These are phyloP conservation scores for Colletotrichum sojae DNA, from an alignment of 2,329 filamentous ascomycete species.

Conservation along the genomic window DNA sequence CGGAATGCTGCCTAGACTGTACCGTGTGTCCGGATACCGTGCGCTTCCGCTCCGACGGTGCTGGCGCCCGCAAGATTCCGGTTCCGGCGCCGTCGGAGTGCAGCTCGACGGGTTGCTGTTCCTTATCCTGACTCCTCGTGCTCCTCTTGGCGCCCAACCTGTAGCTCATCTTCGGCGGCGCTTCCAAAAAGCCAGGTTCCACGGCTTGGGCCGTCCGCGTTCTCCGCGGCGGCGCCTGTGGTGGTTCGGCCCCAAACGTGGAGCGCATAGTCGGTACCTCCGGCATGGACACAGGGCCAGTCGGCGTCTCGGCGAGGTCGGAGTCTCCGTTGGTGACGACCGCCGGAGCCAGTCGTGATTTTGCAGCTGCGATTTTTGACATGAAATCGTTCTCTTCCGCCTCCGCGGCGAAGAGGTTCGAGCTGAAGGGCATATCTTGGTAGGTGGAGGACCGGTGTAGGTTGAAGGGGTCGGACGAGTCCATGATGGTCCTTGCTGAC, in stretches of 20 bases:
- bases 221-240: conserved; percentile 67
- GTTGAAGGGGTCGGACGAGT: conserved; percentile 67
- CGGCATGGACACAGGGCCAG: conserved; percentile 59
- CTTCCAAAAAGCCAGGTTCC: conserved; percentile 68
- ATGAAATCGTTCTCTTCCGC: conserved; percentile 68
- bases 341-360: conserved; percentile 59
- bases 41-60: conserved; percentile 81
- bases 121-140: conserved; percentile 54
- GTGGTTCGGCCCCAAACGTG: conserved; percentile 57
- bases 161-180: conserved; percentile 76
- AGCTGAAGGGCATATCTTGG: conserved; percentile 56
- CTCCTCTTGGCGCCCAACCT: conserved; percentile 62
- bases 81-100: conserved; percentile 57
- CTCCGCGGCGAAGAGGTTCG: conserved; percentile 58
- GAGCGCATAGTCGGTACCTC: conserved; percentile 53
- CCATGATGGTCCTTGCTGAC: conserved; percentile 53
- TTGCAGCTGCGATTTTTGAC: conserved; percentile 68
- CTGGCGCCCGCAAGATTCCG: conserved; percentile 53
- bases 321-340: conserved; percentile 55
- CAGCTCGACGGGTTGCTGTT: conserved; percentile 52
- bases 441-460: conserved; percentile 57
- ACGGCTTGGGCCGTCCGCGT: conserved; percentile 67
- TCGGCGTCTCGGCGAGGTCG: conserved; percentile 76
- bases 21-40: conserved; percentile 89
- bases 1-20: conserved; percentile 62